These are phyloP conservation scores for Cystobasidiopsis lactophilus DNA, from an alignment of 768 basidiomycete genomes.

Conservation along the genomic window DNA sequence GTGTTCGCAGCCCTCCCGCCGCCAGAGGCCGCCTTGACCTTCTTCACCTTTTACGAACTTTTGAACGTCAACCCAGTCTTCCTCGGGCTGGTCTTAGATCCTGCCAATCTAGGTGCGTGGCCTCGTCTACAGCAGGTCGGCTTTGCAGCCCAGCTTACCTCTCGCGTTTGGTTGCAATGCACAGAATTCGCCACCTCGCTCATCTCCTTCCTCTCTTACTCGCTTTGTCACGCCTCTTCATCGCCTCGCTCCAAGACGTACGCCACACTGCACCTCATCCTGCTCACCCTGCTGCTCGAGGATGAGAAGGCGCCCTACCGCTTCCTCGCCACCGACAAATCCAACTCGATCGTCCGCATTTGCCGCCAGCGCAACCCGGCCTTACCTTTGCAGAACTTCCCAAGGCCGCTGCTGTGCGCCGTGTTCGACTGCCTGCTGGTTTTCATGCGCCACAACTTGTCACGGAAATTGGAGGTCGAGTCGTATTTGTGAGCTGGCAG, in stretches of 20 bases:
- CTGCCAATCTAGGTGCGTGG: background rate
- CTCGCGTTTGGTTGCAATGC: background rate
- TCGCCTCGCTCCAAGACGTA: slow-evolving; percentile 3
- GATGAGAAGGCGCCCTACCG: slow-evolving; percentile 4
- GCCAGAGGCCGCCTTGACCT: slow-evolving; percentile 3
- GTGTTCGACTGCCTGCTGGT: background rate
- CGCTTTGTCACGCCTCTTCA: slow-evolving; percentile 11
- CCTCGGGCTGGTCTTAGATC: background rate
- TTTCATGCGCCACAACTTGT: slow-evolving; percentile 12
- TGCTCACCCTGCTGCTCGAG: slow-evolving; percentile 12
- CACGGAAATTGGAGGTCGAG: slow-evolving; percentile 11
- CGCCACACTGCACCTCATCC: slow-evolving; percentile 7
- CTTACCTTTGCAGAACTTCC: background rate
- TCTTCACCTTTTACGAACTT: slow-evolving; percentile 17
- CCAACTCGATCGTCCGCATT: background rate
- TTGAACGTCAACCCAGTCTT: slow-evolving; percentile 18
- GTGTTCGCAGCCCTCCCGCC: too few relatives aligned
- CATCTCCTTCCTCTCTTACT: slow-evolving; percentile 16
- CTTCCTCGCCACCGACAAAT: background rate
- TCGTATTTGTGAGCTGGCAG: slow-evolving; percentile 9
- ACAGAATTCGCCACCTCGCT: background rate
- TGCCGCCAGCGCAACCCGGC: background rate
- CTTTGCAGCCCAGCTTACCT: too few relatives aligned
- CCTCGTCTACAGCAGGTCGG: background rate
- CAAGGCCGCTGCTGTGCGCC: background rate